Conservation (phyloP, 139 green algal genomes). For the Eudorina sp. region DNA sequence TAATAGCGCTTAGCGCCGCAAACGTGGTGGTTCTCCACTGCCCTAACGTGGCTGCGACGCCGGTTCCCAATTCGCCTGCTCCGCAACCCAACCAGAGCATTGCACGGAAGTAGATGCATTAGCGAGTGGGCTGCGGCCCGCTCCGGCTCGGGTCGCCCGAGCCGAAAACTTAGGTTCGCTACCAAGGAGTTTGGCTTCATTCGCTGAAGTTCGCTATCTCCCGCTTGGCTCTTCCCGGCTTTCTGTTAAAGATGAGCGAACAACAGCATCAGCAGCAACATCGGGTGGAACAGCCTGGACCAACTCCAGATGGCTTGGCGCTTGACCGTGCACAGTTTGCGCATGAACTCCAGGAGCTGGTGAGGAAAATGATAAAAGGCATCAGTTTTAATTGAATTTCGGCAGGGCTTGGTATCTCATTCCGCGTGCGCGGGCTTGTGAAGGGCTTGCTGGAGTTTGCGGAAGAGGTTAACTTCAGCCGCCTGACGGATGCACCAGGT, state of each 20-base stretch:
- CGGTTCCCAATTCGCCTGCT: not conserved
- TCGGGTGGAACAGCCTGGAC: not conserved
- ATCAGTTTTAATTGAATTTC: not conserved
- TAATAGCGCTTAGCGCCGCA: not conserved
- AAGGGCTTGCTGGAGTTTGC: conserved; percentile 44
- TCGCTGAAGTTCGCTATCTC: not conserved
- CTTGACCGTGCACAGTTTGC: conserved; percentile 19
- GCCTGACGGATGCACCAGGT: conserved; percentile 5
- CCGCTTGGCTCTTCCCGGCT: not conserved
- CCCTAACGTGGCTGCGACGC: not conserved
- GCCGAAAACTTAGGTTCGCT: not conserved
- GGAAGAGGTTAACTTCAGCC: conserved; percentile 7
- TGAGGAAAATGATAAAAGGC: not conserved
- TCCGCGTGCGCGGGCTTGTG: not conserved
- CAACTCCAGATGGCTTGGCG: not conserved
- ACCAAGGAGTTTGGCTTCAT: not conserved
- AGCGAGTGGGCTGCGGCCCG: not conserved
- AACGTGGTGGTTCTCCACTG: not conserved
- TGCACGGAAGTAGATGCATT: not conserved
- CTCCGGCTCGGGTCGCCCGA: not conserved
- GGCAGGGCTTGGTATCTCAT: not conserved
- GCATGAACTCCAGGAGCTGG: conserved; percentile 27
- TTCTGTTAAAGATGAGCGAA: not conserved
- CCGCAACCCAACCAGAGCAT: no score
- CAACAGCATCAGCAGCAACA: conserved; percentile 17